phyloP scores from a whole-genome alignment of 257 asterid species.

The Nemophila menziesii region DNA sequence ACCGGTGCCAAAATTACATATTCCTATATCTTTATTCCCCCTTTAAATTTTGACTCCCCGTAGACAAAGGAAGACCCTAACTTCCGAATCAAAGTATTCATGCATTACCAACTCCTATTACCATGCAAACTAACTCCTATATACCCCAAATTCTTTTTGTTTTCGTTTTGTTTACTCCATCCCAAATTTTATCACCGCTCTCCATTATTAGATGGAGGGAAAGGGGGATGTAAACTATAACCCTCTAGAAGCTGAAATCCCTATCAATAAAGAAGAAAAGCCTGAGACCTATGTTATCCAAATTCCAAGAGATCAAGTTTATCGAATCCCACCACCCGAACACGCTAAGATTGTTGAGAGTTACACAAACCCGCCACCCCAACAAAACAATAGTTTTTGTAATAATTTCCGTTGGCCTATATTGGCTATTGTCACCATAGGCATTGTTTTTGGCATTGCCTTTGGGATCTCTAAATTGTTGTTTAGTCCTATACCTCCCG shows the following conservation, averaged over 20 bases:
- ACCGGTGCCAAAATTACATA: too few relatives aligned
- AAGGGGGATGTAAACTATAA: conserved; percentile 22
- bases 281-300: conserved; percentile 52
- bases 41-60: neutral
- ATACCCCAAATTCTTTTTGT: conserved; percentile 6
- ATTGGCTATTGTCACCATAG: conserved; percentile 11
- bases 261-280: neutral
- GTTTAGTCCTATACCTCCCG: conserved; percentile 37
- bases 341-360: conserved; percentile 43
- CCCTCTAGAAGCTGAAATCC: conserved; percentile 4
- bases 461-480: conserved; percentile 13
- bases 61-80: neutral
- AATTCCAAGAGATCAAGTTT: conserved; percentile 61
- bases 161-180: conserved; percentile 5
- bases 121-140: conserved; percentile 26
- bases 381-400: neutral
- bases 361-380: conserved; percentile 6
- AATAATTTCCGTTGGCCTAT: conserved; percentile 15
- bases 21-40: too few relatives aligned
- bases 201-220: conserved; percentile 56
- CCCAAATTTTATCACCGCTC: conserved; percentile 32
- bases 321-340: conserved; percentile 75
- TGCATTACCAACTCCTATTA: conserved; percentile 11
- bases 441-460: neutral
- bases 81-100: neutral